Evolutionary conservation across 495 filamentous ascomycete genomes (phyloP).

Genomic region (Hypoxylon fragiforme): DNA sequence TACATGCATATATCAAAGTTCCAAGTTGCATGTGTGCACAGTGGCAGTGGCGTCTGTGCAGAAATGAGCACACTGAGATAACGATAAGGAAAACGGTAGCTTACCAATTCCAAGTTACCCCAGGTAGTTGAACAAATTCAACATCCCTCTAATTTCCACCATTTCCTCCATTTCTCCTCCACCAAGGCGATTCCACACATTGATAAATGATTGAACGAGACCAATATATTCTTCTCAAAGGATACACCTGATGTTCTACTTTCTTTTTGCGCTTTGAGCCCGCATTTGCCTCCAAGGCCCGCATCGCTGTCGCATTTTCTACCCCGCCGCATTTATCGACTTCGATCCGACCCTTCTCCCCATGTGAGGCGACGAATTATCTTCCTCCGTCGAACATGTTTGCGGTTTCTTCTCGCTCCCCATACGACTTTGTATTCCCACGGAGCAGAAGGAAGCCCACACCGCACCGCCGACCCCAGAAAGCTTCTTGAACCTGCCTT

Average conservation of each 20-base stretch:
- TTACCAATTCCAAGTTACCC: constrained; percentile 22
- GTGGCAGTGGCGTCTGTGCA: neutral
- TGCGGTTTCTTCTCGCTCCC: constrained; percentile 37
- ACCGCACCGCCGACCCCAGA: constrained; percentile 7
- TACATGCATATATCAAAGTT: neutral
- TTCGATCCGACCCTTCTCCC: constrained; percentile 14
- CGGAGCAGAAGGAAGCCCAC: constrained; percentile 39
- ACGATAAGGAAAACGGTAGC: constrained; percentile 12
- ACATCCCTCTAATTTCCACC: too few relatives aligned
- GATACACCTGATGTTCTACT: neutral
- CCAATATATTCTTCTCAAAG: neutral
- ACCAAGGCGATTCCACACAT: neutral
- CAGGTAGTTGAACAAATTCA: too few relatives aligned
- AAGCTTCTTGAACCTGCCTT: constrained; percentile 20
- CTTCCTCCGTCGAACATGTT: constrained; percentile 41
- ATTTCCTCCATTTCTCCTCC: too few relatives aligned
- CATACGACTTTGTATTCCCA: constrained; percentile 33
- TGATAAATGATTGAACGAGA: neutral
- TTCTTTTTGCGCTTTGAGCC: neutral
- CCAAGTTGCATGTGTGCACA: neutral
- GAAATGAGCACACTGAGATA: neutral
- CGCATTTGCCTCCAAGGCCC: too few relatives aligned
- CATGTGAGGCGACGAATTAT: constrained; percentile 37
- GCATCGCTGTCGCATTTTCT: too few relatives aligned
- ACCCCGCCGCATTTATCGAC: neutral